Conservation (phyloP, 1,139 yeast species). For the Protomyces arabidopsidicola region DNA sequence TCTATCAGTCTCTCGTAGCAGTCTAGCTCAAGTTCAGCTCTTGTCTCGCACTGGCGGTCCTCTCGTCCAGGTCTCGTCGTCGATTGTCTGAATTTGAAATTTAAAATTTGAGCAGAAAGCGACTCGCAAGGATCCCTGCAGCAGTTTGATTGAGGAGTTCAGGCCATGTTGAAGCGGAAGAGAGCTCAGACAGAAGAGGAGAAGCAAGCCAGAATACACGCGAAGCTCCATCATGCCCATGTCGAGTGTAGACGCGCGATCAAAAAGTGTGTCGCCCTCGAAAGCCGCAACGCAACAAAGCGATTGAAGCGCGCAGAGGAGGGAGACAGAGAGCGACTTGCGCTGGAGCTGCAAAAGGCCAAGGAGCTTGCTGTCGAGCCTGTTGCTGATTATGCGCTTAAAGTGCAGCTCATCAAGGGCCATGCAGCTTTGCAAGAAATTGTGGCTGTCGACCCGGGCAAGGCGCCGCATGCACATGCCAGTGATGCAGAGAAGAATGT, state of each 20-base stretch:
- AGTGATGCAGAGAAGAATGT: conserved; percentile 34
- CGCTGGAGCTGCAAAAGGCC: conserved; percentile 36
- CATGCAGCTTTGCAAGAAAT: conserved; percentile 30
- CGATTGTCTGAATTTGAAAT: neutral
- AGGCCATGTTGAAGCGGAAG: neutral
- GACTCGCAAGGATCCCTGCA: neutral
- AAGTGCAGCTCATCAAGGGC: conserved; percentile 35
- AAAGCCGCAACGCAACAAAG: conserved; percentile 32
- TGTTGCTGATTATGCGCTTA: conserved; percentile 35
- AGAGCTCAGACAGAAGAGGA: neutral
- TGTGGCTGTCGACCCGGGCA: conserved; percentile 25
- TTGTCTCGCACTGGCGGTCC: neutral
- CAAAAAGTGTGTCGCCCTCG: conserved; percentile 35
- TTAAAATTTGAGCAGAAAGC: neutral
- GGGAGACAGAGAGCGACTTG: conserved; percentile 33
- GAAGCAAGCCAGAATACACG: neutral
- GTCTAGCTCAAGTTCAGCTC: too few relatives aligned
- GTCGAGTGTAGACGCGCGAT: conserved; percentile 41
- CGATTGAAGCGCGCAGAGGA: conserved; percentile 34
- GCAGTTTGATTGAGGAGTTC: neutral
- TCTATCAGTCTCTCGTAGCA: too few relatives aligned
- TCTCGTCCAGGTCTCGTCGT: neutral
- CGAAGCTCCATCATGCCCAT: conserved; percentile 11
- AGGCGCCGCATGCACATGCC: conserved; percentile 19
- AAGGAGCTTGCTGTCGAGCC: conserved; percentile 34